Evolutionary conservation across 768 basidiomycete species (phyloP).

Genomic region (Leccinum boreale): DNA sequence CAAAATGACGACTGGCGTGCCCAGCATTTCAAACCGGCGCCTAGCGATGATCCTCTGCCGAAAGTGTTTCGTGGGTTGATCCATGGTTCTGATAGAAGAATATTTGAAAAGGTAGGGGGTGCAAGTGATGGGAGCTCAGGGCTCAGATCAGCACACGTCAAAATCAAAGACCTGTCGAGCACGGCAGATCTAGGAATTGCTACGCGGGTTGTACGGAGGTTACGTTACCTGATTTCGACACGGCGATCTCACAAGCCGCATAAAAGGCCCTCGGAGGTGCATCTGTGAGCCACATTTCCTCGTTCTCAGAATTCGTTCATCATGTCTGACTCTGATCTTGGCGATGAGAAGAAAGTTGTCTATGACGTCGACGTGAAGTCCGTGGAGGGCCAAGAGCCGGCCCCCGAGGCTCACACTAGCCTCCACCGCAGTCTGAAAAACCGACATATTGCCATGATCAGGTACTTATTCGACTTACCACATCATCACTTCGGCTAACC

Average conservation of each 20-base stretch:
- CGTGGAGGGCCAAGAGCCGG: constrained; percentile 6
- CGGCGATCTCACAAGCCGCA: background rate
- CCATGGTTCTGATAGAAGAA: background rate
- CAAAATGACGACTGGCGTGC: background rate
- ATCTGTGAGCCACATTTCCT: background rate
- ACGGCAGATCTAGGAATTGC: background rate
- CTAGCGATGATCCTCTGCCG: background rate
- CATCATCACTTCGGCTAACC: background rate
- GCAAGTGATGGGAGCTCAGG: background rate
- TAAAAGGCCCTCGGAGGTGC: background rate
- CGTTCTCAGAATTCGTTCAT: background rate
- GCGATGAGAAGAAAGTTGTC: background rate
- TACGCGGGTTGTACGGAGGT: background rate
- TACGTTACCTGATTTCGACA: background rate
- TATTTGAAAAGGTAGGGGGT: background rate
- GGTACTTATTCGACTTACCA: constrained; percentile 5
- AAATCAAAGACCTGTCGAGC: background rate
- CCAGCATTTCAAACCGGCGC: background rate
- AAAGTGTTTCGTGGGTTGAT: background rate
- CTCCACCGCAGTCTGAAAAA: constrained; percentile 32
- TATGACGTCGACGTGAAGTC: constrained; percentile 5
- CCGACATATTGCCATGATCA: constrained; percentile 36
- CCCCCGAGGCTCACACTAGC: background rate
- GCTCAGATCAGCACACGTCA: background rate
- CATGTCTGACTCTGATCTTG: constrained; percentile 9